These are phyloP conservation scores for Mucor plumbeus DNA, from an alignment of 371 early-diverging fungal species.

Conservation along the genomic window DNA sequence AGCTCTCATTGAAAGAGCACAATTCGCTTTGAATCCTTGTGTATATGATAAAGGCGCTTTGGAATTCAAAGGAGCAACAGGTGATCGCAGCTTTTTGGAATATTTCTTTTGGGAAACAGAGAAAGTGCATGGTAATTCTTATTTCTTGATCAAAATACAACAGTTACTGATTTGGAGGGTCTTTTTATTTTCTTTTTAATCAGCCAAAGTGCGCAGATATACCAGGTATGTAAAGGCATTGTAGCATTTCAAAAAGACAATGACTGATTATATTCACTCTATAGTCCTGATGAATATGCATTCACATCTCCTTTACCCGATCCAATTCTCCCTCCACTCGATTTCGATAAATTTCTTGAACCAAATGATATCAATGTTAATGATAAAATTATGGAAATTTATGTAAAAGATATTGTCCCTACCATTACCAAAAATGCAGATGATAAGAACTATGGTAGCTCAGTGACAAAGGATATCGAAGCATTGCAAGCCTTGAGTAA, in stretches of 20 bases:
- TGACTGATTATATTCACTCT: neutral
- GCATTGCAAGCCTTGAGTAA: conserved; percentile 91
- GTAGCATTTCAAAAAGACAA: too few relatives aligned
- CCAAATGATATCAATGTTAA: conserved; percentile 88
- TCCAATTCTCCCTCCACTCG: conserved; percentile 84
- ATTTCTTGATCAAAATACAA: neutral
- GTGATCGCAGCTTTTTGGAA: conserved; percentile 78
- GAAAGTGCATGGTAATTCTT: conserved; percentile 79
- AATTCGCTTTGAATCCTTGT: conserved; percentile 81
- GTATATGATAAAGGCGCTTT: conserved; percentile 77
- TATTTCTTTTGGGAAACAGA: conserved; percentile 92
- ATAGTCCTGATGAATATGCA: conserved; percentile 94
- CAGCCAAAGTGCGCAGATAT: conserved; percentile 89
- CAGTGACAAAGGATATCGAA: conserved; percentile 92
- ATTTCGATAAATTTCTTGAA: conserved; percentile 74
- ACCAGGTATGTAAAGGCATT: conserved; percentile 42
- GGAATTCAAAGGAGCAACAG: conserved; percentile 68
- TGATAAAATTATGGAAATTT: conserved; percentile 76
- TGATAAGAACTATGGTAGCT: conserved; percentile 90
- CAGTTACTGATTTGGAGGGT: neutral
- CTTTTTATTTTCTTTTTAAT: neutral
- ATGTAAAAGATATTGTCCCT: conserved; percentile 75
- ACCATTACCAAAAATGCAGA: conserved; percentile 67
- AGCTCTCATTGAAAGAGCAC: conserved; percentile 93
- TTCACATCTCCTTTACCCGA: conserved; percentile 85